phyloP scores from a whole-genome alignment of 129 eudicot genomes.

The Centrapalus pauciflorus region DNA sequence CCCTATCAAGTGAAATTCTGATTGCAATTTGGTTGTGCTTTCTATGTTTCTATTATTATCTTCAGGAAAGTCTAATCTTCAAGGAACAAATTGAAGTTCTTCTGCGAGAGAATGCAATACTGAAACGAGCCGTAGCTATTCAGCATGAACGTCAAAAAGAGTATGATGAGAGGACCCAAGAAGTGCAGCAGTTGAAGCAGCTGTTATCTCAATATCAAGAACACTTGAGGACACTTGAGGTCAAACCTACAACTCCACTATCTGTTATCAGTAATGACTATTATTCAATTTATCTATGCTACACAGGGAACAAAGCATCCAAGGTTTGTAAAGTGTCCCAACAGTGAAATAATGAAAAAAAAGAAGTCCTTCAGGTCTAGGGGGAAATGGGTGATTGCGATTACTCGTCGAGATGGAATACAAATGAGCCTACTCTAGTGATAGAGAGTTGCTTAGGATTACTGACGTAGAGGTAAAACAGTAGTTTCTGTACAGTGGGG shows the following conservation, averaged over 20 bases:
- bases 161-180: constrained; percentile 59
- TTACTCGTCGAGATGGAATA: too few relatives aligned
- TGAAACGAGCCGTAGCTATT: constrained; percentile 80
- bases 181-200: constrained; percentile 81
- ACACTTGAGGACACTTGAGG: constrained; percentile 81
- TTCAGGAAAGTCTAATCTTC: constrained; percentile 59
- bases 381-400: too few relatives aligned
- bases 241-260: constrained; percentile 13
- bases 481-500: too few relatives aligned
- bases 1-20: too few relatives aligned
- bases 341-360: too few relatives aligned
- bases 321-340: neutral
- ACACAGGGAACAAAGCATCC: neutral
- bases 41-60: neutral
- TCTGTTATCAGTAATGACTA: neutral
- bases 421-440: too few relatives aligned
- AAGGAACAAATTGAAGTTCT: constrained; percentile 66
- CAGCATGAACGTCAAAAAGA: constrained; percentile 89
- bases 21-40: neutral
- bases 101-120: constrained; percentile 63
- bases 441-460: too few relatives aligned
- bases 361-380: too few relatives aligned
- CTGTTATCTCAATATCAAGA: constrained; percentile 80
- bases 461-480: too few relatives aligned
- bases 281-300: neutral